Percentiles rank a stretch among this genome's conserved stretches.
These are phyloP conservation scores for Soucietia sequanensis DNA, from an alignment of 805 yeast species.

Conservation along the genomic window DNA sequence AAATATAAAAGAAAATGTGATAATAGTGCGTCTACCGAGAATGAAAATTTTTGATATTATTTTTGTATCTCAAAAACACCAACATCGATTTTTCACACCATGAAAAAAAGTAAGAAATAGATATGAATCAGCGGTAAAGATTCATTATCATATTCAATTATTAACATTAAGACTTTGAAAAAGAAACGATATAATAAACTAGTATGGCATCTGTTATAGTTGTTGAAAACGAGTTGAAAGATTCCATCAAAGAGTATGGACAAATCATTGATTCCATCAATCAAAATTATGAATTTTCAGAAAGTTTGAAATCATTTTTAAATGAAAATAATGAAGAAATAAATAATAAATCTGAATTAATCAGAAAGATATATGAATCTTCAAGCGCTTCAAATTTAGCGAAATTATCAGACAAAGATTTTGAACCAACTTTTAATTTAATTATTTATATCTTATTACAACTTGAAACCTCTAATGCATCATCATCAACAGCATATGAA, in stretches of 20 bases:
- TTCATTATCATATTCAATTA: no score
- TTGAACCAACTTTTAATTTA: constrained; percentile 45
- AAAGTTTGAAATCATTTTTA: constrained; percentile 21
- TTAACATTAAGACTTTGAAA: no score
- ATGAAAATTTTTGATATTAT: no score
- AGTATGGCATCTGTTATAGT: constrained; percentile 43
- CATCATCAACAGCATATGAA: no score
- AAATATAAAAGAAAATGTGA: no score
- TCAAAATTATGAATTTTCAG: constrained; percentile 26
- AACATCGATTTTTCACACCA: no score
- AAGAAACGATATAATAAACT: no score
- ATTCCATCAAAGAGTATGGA: constrained; percentile 39
- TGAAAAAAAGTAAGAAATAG: no score
- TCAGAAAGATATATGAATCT: constrained; percentile 23
- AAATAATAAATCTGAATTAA: constrained; percentile 27
- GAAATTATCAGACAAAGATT: constrained; percentile 41
- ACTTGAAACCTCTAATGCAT: constrained; percentile 23
- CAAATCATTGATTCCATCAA: constrained; percentile 34
- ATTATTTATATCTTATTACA: constrained; percentile 33
- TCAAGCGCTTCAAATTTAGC: constrained; percentile 28
- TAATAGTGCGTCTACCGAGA: no score
- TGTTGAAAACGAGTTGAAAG: constrained; percentile 41
- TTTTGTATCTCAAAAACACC: no score
- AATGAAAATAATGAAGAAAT: constrained; percentile 20
- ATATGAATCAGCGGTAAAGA: no score